Conservation (phyloP, 108 stramenopile genomes). For the Cyclostephanos tholiformis region DNA sequence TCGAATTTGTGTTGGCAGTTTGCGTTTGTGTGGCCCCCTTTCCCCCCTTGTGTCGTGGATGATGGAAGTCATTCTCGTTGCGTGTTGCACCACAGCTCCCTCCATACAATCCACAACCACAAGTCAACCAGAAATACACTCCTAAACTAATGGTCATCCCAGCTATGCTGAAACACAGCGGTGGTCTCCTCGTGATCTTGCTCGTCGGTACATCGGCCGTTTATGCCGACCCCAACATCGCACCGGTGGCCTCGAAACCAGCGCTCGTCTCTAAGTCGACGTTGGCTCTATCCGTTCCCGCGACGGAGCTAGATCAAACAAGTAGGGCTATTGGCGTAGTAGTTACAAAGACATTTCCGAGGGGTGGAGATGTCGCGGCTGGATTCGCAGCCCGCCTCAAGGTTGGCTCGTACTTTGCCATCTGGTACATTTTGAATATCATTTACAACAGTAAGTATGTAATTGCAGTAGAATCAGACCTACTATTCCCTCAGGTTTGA, state of each 20-base stretch:
- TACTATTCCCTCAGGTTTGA: not conserved
- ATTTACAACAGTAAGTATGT: conserved; percentile 92
- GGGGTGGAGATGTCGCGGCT: conserved; percentile 22
- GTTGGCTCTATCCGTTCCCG: conserved; percentile 1
- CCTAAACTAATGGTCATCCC: not conserved
- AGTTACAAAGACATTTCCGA: not conserved
- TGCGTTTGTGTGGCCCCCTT: too few relatives aligned
- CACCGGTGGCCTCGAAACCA: not conserved
- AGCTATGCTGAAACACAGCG: conserved; percentile 1
- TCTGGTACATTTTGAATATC: conserved; percentile 97
- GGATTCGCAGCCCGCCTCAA: conserved; percentile 41
- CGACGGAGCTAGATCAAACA: not conserved
- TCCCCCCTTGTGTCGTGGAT: too few relatives aligned
- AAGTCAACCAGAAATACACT: too few relatives aligned
- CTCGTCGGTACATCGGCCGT: conserved; percentile 12
- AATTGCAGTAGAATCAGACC: not conserved
- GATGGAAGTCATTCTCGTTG: too few relatives aligned
- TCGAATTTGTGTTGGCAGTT: too few relatives aligned
- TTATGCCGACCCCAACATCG: not conserved
- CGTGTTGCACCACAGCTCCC: too few relatives aligned
- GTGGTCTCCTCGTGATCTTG: conserved; percentile 3
- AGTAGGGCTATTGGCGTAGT: not conserved
- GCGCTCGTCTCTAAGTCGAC: conserved; percentile 1
- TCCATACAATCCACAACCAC: too few relatives aligned
- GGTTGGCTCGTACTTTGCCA: conserved; percentile 84